A percentile compares a stretch with the other conserved stretches of the same genome.
Evolutionary conservation across 345 rosid species (phyloP).

Genomic region (Lenwebbia sp.): DNA sequence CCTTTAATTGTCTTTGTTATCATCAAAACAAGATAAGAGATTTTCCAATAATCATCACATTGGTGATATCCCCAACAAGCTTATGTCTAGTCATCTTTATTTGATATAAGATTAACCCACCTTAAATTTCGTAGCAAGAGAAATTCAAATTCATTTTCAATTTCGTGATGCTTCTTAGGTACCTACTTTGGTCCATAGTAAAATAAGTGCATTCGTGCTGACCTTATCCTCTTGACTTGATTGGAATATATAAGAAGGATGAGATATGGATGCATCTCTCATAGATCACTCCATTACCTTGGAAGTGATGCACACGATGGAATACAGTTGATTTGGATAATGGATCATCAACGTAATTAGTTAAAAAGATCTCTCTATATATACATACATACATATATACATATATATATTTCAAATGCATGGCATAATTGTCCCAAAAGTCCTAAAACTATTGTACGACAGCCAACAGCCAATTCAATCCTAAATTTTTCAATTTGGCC

Average conservation of each 20-base stretch:
- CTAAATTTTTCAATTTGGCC: background rate
- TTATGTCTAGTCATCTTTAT: background rate
- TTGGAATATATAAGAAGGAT: background rate
- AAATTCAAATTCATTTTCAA: background rate
- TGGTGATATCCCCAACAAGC: background rate
- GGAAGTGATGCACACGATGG: background rate
- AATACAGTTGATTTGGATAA: background rate
- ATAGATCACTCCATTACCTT: background rate
- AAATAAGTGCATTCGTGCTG: background rate
- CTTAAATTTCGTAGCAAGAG: background rate
- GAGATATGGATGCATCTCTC: background rate
- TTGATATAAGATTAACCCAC: background rate
- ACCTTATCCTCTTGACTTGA: background rate
- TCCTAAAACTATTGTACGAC: background rate
- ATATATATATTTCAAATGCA: background rate
- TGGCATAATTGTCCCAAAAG: background rate
- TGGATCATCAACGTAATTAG: background rate
- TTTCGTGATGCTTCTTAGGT: background rate
- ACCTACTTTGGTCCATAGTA: background rate
- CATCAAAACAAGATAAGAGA: too few relatives aligned
- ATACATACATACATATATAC: too few relatives aligned
- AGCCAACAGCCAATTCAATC: rapidly evolving
- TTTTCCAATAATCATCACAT: too few relatives aligned
- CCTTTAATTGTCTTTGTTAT: too few relatives aligned
- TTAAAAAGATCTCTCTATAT: background rate